Evolutionary conservation across 768 basidiomycete genomes (phyloP), one percentile per base, ranked within the genome.

Genomic region (Mycena epipterygia): DNA sequence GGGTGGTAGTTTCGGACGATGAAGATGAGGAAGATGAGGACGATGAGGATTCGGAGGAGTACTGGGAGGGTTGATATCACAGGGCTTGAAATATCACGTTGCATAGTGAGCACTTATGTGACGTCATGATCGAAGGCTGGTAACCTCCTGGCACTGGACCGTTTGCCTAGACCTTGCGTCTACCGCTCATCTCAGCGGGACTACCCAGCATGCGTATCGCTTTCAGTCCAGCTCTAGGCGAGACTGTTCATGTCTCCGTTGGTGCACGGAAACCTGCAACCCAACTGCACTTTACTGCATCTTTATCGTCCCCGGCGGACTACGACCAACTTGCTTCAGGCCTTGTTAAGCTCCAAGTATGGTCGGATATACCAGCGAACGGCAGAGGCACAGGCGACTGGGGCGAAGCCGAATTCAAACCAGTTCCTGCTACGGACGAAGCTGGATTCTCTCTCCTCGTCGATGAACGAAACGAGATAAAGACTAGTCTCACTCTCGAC

Each of bases 201-300:
- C n/a, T n/a, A n/a, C n/a, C n/a, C 30, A 52, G 44, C 74, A 86
- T 84, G 85, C 55, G 70, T 46, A 79, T 86, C 53, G 67, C 55
- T 6, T 87, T 87, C 75, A 77, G 67, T 53, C 86, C 85, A 42
- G 74, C 83, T 17, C 76, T 87, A 27, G 81, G 79, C 30, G 77
- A 82, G 48, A 78, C 76, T 8, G 66, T 82, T 37, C 74, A 69
- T 41, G 68, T 84, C 42, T 58, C 74, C 21, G n/a, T 17, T 35
- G 33, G 37, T 7, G 52, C 67, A 32, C 53, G 61, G 12, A 48
- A 52, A 35, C 19, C 49, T 25, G 51, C 69, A 33, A 39, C 49
- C 16, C 64, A 75, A 35, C 64, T 86, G 21, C 80, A 77, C 51
- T 86, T 87, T 67, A 79, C 79, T 17, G 86, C 84, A 8, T 72